A percentile compares a stretch with the other conserved stretches of the same genome.
Evolutionary conservation across 1,284 basidiomycete genomes (phyloP).

Genomic region (Melanopsichium pennsylvanicum): DNA sequence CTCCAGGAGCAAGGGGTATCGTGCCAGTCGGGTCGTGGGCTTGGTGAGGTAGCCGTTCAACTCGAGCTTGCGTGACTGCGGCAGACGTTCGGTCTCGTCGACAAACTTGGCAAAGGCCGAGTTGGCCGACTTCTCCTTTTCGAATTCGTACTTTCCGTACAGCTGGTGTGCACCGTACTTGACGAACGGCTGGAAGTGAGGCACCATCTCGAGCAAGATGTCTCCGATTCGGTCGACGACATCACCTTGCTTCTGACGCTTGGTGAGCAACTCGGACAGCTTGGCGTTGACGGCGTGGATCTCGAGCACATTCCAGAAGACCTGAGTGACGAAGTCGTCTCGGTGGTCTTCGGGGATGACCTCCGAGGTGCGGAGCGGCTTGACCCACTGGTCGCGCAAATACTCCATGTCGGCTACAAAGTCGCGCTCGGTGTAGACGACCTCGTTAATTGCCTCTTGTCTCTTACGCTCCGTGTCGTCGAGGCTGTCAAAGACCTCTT

Average conservation of each 20-base stretch:
- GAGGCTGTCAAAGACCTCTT: conserved; percentile 90
- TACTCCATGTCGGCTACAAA: conserved; percentile 99
- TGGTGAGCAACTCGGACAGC: conserved; percentile 89
- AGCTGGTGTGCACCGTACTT: conserved; percentile 95
- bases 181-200: conserved; percentile 88
- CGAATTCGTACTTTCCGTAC: conserved; percentile 98
- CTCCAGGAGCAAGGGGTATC: conserved; percentile 92
- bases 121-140: conserved; percentile 95
- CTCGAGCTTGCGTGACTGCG: conserved; percentile 94
- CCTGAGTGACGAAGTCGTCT: conserved; percentile 87
- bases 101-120: conserved; percentile 94
- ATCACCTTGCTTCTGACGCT: conserved; percentile 91
- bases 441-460: conserved; percentile 98
- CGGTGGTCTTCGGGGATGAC: conserved; percentile 80
- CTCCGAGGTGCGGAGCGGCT: conserved; percentile 77
- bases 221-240: conserved; percentile 93
- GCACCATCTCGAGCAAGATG: conserved; percentile 85
- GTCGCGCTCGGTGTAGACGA: conserved; percentile 97
- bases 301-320: conserved; percentile 98
- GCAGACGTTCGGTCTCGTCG: conserved; percentile 88
- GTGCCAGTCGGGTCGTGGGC: conserved; percentile 93
- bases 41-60: conserved; percentile 96
- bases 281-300: conserved; percentile 90
- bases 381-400: conserved; percentile 89
- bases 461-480: conserved; percentile 92